Base-by-base conservation (phyloP, 2,329 filamentous ascomycete genomes). In the Anisogramma anomala region DNA sequence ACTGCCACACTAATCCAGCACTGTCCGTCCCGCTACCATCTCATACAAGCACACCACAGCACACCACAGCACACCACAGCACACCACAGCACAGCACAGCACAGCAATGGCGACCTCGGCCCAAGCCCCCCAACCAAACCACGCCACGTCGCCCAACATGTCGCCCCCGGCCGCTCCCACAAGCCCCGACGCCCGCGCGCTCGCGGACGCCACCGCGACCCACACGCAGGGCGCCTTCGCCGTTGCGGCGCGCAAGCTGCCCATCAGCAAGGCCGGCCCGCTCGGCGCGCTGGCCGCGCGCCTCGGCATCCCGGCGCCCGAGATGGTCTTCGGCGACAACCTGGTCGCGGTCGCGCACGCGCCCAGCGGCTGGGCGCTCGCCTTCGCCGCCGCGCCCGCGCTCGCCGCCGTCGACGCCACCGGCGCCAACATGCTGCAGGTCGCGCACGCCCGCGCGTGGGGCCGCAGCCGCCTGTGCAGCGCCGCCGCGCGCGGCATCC, bases 311-410 rank as follows among this genome's bases (percentile, higher is more conserved):
- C 79, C 89, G 14, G 77, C 89, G 30, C 91, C 91, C 7, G 91
- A 98, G 66, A 98, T 98, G 91, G 98, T 98, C 50, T 98, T 98
- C 58, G 91, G 91, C 47, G 88, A 98, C 67, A 98, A 98, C 61
- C 67, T 82, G 43, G 79, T 94, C 30, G 66, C 75, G 6, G 71
- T 98, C 46, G 69, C 78, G 39, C 86, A 96, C 64, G 48, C 65
- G n/a, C 70, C 73, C 15, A 78, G 73, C n/a, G 76, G 78, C 33
- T 98, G 87, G 86, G 67, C 68, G 33, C 68, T 96, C 48, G 65
- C 72, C 39, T 98, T 96, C 68, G 82, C 82, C 58, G 83, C 91
- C 17, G 83, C 79, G 52, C 85, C 89, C 57, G 91, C 89, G 18
- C 72, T 98, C 49, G 86, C 95, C 61, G 70, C 72, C 45, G 91